Base-by-base conservation (phyloP, 1,284 basidiomycete genomes). In the Malassezia equina region DNA sequence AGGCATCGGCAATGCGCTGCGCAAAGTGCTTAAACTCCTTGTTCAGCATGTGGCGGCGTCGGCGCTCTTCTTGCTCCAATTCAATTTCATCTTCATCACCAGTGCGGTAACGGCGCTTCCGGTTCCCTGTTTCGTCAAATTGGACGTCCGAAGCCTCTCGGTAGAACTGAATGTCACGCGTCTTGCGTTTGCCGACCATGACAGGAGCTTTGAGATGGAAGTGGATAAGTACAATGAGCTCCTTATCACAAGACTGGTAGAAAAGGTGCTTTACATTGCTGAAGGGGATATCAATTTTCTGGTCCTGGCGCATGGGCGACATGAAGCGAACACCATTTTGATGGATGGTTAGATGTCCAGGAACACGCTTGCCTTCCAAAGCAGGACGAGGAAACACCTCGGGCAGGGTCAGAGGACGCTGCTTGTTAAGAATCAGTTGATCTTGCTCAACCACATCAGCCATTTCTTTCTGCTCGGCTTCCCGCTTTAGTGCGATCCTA, bases 31-130 rank as follows among this genome's bases (percentile, higher is more conserved):
- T 91, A 77, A 98, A 93, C 75, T 94, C 88, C 74, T 87, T 90
- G 80, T 99, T 98, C 34, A 96, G 79, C 76, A 86, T 81, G 52
- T 86, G 85, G 49, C 91, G 80, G 24, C 89, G 83, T 74, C 86
- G 87, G 54, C 91, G 81, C 76, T 99, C 94, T 75, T 93, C 90
- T 74, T 96, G 93, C 75, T 98, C 94, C 77, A 94, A 86, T 78
- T 98, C 93, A 61, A 98, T 91, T 78, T 98, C 94, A 75, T 99
- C 94, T 76, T 98, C 94, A 72, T 98, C 94, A 36, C 93, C 93
- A 70, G 94, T 95, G 52, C 91, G 84, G 63, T 93, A 88, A 77
- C 94, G 91, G 58, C 94, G 84, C 77, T 96, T 98, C 64, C 90
- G 83, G 73, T 96, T 96, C n/a, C 93, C 93, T 0, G 91, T 95